Base-by-base conservation (phyloP, 2,329 filamentous ascomycete genomes). In the Ustulina deusta region DNA sequence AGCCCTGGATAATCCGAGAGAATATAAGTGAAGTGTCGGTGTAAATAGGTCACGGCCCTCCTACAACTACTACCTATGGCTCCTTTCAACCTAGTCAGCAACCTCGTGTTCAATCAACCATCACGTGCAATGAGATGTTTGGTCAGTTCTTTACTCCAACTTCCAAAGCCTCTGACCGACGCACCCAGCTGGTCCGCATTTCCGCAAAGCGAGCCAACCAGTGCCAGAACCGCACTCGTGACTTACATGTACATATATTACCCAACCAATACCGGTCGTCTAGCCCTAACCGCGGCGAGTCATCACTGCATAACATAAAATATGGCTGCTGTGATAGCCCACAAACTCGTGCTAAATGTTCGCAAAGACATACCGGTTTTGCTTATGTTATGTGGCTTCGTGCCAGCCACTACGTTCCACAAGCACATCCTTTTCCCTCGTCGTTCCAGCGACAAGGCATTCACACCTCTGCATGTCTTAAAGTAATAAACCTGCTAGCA, bases 181-280 rank as follows among this genome's bases (percentile, higher is more conserved):
- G 63, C 59, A 66, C 58, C 64, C 54, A 58, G 38, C 15, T 17
- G 34, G 42, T 55, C 63, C 63, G 40, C 64, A 54, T 54, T 34
- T 49, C 59, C 59, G 36, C 17, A 42, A 59, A 62, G 64, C 64
- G 59, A 66, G 32, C 64, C 64, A 66, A 59, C 59, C 54, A 59
- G 29, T n/a, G 13, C 17, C 29, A 13, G 34, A 34, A 17, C 46
- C 17, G 55, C 34, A 34, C 48, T 11, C 44, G n/a, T 48, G 54
- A 61, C 27, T 40, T 61, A 36, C 52, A 38, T 63, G 42, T n/a
- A 42, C 40, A 17, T 56, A 61, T 63, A 67, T 54, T 63, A 51
- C 40, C 60, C 38, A 51, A 42, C 60, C 65, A 55, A 56, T 64
- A 52, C 56, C 7, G 9, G 20, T 7, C 29, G 20, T 11, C 20